Base-by-base conservation (phyloP, 2,329 filamentous ascomycete genomes). In the Ceratocystis ficicola region DNA sequence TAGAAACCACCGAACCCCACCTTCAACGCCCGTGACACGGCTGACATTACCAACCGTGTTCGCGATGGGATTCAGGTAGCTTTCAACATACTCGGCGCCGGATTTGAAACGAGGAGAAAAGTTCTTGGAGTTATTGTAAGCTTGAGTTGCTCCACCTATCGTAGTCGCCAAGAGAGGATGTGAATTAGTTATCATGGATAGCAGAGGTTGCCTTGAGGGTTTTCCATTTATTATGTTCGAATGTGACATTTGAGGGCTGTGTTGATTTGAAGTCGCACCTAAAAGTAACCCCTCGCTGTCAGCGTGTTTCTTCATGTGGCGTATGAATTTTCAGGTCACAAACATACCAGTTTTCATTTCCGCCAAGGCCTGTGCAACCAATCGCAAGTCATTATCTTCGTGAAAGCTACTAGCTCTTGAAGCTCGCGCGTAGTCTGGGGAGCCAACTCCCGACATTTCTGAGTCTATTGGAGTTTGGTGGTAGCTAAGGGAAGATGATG, bases 41-140 rank as follows among this genome's bases (percentile, higher is more conserved):
- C 90, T 88, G 5, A 96, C 89, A 0, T 85, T 88, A 15, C 89
- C 89, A 36, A 96, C 89, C 0, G 90, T 94, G 72, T 89, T 94
- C 64, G 89, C 89, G 64, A 96, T 85, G 1, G 90, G 91, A 1
- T 88, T 89, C 63, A 96, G 84, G 70, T 90, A 93, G 60, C 89
- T 87, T 75, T 97, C 93, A 22, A 96, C 86, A 71, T 95, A 90
- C 73, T 96, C 90, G 62, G 90, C 93, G 68, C 91, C 85, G n/a
- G 89, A 88, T 74, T 89, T 91, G 73, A 96, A 90, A 1, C 88
- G 83, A 0, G 93, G 91, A 1, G 90, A 95, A 72, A 93, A 95
- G 70, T 92, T 90, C 75, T 97, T 96, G 10, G 89, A 91, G 2
- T 83, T 86, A 32, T 88, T 87, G 74, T 97, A 97, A 1, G 89